Conservation (phyloP, 371 early-diverging fungal genomes). For the Syncephalastrum contaminatum region DNA sequence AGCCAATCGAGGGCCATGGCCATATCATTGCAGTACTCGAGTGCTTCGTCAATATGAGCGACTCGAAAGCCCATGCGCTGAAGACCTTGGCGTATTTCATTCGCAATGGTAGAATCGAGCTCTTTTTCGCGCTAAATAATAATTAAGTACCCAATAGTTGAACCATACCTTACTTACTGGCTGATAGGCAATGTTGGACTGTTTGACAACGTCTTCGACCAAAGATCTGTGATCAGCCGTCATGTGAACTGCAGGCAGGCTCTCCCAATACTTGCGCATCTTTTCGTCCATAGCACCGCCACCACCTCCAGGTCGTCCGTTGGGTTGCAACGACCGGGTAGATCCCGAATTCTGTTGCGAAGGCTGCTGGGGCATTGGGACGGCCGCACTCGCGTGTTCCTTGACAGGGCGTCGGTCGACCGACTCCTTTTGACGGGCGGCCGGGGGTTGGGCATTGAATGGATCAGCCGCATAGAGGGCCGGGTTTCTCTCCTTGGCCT, state of each 20-base stretch:
- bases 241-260: constrained; percentile 72
- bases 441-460: constrained; percentile 54
- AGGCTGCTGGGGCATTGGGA: constrained; percentile 32
- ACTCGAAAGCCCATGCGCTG: constrained; percentile 70
- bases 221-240: constrained; percentile 54
- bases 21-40: constrained; percentile 55
- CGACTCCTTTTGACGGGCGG: constrained; percentile 12
- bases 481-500: constrained; percentile 38
- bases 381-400: constrained; percentile 36
- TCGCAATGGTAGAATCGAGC: not conserved
- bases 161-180: constrained; percentile 19
- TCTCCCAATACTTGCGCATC: constrained; percentile 63
- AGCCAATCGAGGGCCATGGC: constrained; percentile 81
- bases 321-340: constrained; percentile 9
- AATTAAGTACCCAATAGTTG: not conserved
- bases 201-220: constrained; percentile 65
- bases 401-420: constrained; percentile 21
- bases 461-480: constrained; percentile 80
- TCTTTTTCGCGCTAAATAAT: not conserved
- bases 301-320: constrained; percentile 10
- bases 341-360: constrained; percentile 13
- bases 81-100: constrained; percentile 40
- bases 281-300: constrained; percentile 39
- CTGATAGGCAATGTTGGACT: constrained; percentile 31
- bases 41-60: constrained; percentile 75